These are phyloP conservation scores for Torulaspora gathmanii DNA, from an alignment of 805 yeast species.

Conservation along the genomic window DNA sequence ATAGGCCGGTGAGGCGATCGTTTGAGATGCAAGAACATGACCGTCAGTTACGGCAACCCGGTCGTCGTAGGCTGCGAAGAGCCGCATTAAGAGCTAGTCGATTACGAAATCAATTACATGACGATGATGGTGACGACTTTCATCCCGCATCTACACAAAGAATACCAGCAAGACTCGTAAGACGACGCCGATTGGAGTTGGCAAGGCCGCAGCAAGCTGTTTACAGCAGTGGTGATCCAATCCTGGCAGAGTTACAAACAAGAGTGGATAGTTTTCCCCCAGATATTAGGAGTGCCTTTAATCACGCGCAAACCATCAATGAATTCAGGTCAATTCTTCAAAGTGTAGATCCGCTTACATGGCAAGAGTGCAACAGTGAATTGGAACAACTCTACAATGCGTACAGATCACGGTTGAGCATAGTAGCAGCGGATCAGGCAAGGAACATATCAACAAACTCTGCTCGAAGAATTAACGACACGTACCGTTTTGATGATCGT, in stretches of 20 bases:
- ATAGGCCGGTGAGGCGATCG: slow-evolving; percentile 28
- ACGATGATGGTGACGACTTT: slow-evolving; percentile 8
- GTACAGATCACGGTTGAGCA: slow-evolving; percentile 19
- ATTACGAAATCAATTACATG: slow-evolving; percentile 10
- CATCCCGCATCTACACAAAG: neutral
- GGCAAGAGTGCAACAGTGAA: slow-evolving; percentile 22
- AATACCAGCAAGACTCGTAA: neutral
- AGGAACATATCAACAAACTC: slow-evolving; percentile 2
- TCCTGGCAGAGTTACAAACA: slow-evolving; percentile 13
- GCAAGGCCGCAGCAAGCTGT: slow-evolving; percentile 1
- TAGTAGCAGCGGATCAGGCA: slow-evolving; percentile 17
- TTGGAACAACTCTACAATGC: slow-evolving; percentile 20
- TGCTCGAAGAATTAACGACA: neutral
- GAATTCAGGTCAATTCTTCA: slow-evolving; percentile 25
- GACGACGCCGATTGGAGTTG: slow-evolving; percentile 9
- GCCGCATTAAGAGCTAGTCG: slow-evolving; percentile 19
- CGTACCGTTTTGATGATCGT: slow-evolving; percentile 1
- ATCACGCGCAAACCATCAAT: slow-evolving; percentile 23
- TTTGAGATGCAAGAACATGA: slow-evolving; percentile 24
- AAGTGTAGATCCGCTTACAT: slow-evolving; percentile 20
- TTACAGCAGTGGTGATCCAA: slow-evolving; percentile 10
- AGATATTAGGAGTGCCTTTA: slow-evolving; percentile 25
- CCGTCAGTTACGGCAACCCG: slow-evolving; percentile 6
- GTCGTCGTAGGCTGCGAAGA: slow-evolving; percentile 19
- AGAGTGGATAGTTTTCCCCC: slow-evolving; percentile 21